Evolutionary conservation across 257 asterid species (phyloP).

Genomic region (Primulina tabacum): DNA sequence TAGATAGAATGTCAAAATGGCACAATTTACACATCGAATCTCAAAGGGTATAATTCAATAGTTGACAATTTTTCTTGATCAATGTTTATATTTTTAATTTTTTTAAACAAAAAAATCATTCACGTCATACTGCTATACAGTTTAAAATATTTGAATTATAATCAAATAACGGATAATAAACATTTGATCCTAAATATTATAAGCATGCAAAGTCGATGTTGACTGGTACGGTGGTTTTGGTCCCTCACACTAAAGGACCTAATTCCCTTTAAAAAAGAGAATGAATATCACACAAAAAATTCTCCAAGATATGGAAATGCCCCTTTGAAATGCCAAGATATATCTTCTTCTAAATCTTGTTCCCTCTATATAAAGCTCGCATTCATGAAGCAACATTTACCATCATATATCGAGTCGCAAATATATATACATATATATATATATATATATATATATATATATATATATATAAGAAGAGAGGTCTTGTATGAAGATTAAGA

Average conservation of each 20-base stretch:
- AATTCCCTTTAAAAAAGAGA: background rate
- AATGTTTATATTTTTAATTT: too few species aligned
- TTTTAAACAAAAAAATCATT: too few species aligned
- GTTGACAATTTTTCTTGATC: too few species aligned
- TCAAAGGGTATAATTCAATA: too few species aligned
- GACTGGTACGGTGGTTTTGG: background rate
- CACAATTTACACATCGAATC: background rate
- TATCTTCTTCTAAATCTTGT: background rate
- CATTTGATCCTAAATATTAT: too few species aligned
- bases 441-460: background rate
- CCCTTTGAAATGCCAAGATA: background rate
- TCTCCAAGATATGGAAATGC: slow-evolving; percentile 1
- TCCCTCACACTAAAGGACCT: background rate
- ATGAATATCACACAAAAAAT: background rate
- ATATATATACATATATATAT: background rate
- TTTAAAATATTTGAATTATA: too few species aligned
- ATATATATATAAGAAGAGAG: slow-evolving; percentile 28
- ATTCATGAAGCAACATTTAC: background rate
- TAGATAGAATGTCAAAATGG: slow-evolving; percentile 22
- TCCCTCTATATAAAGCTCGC: background rate
- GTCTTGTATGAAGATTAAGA: slow-evolving; percentile 49
- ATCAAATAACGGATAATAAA: too few species aligned
- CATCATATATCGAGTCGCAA: background rate
- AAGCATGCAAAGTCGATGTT: too few species aligned
- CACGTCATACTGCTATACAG: rapidly evolving